Base-by-base conservation (phyloP, 2,329 filamentous ascomycete genomes). In the Trichoderma afroharzianum region DNA sequence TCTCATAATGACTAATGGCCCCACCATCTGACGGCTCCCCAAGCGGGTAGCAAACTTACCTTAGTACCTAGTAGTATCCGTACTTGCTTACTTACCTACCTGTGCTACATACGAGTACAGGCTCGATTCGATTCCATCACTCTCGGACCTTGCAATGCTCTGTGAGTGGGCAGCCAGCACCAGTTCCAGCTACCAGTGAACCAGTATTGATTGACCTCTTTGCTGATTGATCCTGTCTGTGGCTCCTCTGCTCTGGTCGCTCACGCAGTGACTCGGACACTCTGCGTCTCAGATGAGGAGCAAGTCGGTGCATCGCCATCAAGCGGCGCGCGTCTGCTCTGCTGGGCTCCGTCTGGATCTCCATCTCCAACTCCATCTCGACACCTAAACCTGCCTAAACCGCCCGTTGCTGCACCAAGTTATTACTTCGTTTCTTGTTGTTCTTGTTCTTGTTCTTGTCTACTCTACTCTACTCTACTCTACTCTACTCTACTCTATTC, bases 261-360 rank as follows among this genome's bases (percentile, higher is more conserved):
- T 32, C 28, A 26, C 47, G 18, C 33, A 59, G 30, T 18, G 33
- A 36, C 33, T 36, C 33, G 33, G 33, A 36, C 24, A 12, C 36
- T 53, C 24, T 39, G 18, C 21, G 21, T 62, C 63, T 47, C 63
- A 68, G 58, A 59, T 69, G 62, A 68, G 47, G 70, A 71, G 63
- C 50, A 39, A 62, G 47, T 26, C 28, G 36, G 70, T 68, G 57
- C 70, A 71, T 71, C 59, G 63, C 70, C 70, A 71, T 68, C 63
- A 32, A 68, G 57, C 63, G 70, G 70, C 70, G 63, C 63, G 63
- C 63, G 70, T 63, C 63, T 71, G 70, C 59, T 57, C 36, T 43
- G 71, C 67, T 57, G 61, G 53, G 63, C 63, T 55, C 36, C n/a
- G 21, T 14, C 6, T 6, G 14, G 14, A 39, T 32, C 8, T 43